Conservation (phyloP, 805 yeast species). For the Wickerhamiella bombiphila region DNA sequence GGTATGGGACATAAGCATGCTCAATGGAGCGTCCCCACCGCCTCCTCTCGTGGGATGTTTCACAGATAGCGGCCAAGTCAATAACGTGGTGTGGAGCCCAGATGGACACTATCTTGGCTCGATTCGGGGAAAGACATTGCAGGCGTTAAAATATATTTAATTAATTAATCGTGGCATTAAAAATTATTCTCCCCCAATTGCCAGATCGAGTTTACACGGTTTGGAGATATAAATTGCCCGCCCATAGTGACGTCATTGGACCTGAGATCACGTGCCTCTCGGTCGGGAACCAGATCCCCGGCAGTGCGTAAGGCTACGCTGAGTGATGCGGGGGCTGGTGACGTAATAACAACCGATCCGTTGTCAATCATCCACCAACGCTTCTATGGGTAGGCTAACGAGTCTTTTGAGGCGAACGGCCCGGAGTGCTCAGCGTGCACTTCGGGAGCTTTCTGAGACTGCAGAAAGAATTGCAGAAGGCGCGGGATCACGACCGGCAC, state of each 20-base stretch:
- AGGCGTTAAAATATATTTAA: conserved; percentile 31
- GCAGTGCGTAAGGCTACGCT: no score
- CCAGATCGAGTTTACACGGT: no score
- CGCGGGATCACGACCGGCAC: not conserved
- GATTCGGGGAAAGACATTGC: conserved; percentile 53
- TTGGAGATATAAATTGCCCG: no score
- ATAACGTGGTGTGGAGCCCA: conserved; percentile 59
- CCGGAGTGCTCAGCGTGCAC: not conserved
- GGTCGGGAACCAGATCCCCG: no score
- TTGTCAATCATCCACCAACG: no score
- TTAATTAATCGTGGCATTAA: no score
- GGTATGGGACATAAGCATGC: conserved; percentile 47
- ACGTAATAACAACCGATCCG: no score
- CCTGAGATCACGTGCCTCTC: no score
- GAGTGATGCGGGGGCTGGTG: no score
- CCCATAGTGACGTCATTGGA: no score
- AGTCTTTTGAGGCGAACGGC: not conserved
- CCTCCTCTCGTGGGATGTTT: conserved; percentile 31
- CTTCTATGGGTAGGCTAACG: conserved; percentile 1
- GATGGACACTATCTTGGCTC: conserved; percentile 73
- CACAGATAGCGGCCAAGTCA: conserved; percentile 55
- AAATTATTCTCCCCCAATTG: no score
- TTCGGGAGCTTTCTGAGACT: not conserved
- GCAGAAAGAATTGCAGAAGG: not conserved
- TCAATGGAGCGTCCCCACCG: conserved; percentile 27